These are phyloP conservation scores for Myochromella boudieri DNA, from an alignment of 768 basidiomycete genomes.

Conservation along the genomic window DNA sequence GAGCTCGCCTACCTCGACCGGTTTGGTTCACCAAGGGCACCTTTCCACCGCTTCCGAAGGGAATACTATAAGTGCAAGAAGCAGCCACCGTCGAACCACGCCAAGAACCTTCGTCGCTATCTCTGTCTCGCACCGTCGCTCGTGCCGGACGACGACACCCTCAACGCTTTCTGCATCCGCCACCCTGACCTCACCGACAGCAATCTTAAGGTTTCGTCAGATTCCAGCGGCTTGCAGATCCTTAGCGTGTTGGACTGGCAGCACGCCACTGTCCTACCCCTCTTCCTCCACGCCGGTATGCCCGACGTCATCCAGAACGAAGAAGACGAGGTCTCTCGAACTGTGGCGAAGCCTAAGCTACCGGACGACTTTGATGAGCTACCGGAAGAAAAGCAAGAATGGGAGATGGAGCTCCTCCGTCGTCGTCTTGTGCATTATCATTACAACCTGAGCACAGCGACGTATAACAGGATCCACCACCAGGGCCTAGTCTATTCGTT, in stretches of 20 bases:
- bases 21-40: slow-evolving; percentile 27
- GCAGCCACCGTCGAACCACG: slow-evolving; percentile 30
- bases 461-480: slow-evolving; percentile 28
- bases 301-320: slow-evolving; percentile 26
- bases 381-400: slow-evolving; percentile 19
- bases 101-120: slow-evolving; percentile 28
- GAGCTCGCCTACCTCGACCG: slow-evolving; percentile 28
- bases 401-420: slow-evolving; percentile 23
- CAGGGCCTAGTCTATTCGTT: slow-evolving; percentile 21
- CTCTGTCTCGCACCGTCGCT: slow-evolving; percentile 27
- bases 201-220: slow-evolving; percentile 26
- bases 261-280: slow-evolving; percentile 27
- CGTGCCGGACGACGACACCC: slow-evolving; percentile 20
- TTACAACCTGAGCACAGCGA: slow-evolving; percentile 23
- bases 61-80: slow-evolving; percentile 25
- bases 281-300: slow-evolving; percentile 29
- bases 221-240: slow-evolving; percentile 14
- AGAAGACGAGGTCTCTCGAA: slow-evolving; percentile 22
- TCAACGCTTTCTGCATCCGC: slow-evolving; percentile 28
- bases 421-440: slow-evolving; percentile 30
- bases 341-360: slow-evolving; percentile 20
- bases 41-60: slow-evolving; percentile 24
- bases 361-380: slow-evolving; percentile 25
- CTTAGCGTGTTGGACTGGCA: slow-evolving; percentile 31
- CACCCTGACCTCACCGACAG: slow-evolving; percentile 26